These are phyloP conservation scores for Papiliotrema nemorosa DNA, from an alignment of 1,284 basidiomycete genomes.

Conservation along the genomic window DNA sequence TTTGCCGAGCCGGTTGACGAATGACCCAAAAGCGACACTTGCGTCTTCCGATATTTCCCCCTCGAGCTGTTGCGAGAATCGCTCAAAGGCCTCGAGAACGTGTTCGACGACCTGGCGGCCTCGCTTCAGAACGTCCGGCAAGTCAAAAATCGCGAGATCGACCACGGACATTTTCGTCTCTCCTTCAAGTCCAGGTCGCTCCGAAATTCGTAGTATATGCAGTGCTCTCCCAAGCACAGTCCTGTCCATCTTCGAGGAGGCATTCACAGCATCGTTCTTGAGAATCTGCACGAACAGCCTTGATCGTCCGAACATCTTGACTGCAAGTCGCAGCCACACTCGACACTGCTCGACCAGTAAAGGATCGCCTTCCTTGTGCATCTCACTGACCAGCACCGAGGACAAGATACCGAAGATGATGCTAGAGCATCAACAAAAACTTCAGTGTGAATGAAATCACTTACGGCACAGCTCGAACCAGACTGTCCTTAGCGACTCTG, in stretches of 20 bases:
- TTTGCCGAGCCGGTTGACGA: slow-evolving; percentile 33
- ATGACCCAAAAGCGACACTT: slow-evolving; percentile 23
- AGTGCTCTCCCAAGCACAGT: slow-evolving; percentile 7
- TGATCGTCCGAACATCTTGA: slow-evolving; percentile 28
- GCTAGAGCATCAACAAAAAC: slow-evolving; percentile 21
- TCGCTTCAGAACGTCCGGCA: slow-evolving; percentile 30
- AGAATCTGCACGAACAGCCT: slow-evolving; percentile 36
- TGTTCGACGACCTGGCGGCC: slow-evolving; percentile 19
- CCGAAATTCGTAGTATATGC: slow-evolving; percentile 12
- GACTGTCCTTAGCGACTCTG: slow-evolving; percentile 23
- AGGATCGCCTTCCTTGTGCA: slow-evolving; percentile 4
- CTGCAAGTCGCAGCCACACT: slow-evolving; percentile 13
- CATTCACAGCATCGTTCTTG: background rate
- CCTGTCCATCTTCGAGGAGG: background rate
- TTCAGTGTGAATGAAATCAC: background rate
- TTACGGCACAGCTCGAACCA: slow-evolving; percentile 27
- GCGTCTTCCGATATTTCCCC: slow-evolving; percentile 22
- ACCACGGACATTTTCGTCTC: background rate
- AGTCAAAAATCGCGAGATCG: slow-evolving; percentile 14
- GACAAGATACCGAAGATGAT: slow-evolving; percentile 21
- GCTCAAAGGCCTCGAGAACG: slow-evolving; percentile 22
- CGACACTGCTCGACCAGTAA: slow-evolving; percentile 17
- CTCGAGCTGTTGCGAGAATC: slow-evolving; percentile 14
- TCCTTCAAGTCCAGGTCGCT: slow-evolving; percentile 1
- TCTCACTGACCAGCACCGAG: slow-evolving; percentile 1